phyloP scores from a whole-genome alignment of 2,329 filamentous ascomycete genomes.

The Botrytis medusae region DNA sequence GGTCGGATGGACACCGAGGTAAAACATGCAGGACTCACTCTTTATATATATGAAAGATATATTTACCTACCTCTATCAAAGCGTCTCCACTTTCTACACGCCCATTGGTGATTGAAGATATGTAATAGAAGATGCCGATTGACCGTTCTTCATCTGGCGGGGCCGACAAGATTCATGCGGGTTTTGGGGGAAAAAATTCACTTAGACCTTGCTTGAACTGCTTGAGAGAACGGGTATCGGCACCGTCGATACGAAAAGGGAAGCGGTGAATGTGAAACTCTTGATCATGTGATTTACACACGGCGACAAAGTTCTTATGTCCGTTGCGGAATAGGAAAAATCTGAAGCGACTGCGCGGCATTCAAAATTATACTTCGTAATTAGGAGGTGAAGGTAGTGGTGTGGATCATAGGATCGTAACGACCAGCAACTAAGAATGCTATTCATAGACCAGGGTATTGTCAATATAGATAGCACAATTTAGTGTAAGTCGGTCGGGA shows the following conservation, averaged over 20 bases:
- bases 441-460: neutral
- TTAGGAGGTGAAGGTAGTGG: neutral
- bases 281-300: neutral
- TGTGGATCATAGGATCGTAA: slow-evolving; percentile 1
- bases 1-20: neutral
- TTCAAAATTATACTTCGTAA: neutral
- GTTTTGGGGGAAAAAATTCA: neutral
- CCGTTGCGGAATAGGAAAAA: neutral
- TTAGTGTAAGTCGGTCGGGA: neutral
- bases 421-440: neutral
- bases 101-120: neutral
- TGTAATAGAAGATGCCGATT: slow-evolving; percentile 11
- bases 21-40: neutral
- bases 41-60: neutral
- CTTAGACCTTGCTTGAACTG: neutral
- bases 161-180: neutral
- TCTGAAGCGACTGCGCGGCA: neutral
- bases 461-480: neutral
- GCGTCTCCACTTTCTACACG: neutral
- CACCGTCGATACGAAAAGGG: neutral
- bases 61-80: neutral
- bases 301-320: neutral
- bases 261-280: neutral
- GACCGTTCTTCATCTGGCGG: neutral
- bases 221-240: slow-evolving; percentile 10